Base-by-base conservation (phyloP, 176 grass and related monocot species). In the Triticum monococcum region DNA sequence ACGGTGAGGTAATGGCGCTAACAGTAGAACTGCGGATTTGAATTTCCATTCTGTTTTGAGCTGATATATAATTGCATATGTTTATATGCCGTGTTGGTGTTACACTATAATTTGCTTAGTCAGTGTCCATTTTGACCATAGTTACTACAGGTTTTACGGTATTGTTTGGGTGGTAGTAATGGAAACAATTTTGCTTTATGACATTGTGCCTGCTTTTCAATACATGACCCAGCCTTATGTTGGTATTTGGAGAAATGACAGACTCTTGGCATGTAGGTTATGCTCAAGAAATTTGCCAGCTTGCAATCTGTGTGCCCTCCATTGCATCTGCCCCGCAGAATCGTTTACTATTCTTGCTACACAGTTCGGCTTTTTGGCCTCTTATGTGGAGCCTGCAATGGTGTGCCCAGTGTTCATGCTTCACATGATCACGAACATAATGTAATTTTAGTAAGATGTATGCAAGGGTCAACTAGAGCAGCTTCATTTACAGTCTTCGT, bases 1-100 rank as follows among this genome's bases (percentile, higher is more conserved):
- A 98, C 84, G 80, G 79, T 3, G 81, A 94, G 96, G 96, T 95
- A 91, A 84, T 68, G 40, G 32, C 26, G 65, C 81, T 73, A 83
- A 74, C 26, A 64, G 62, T 75, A 48, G 9, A 63, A 22, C 37
- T 73, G 35, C 26, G 7, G n/a, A 63, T 56, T 83, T 3, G 3
- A 65, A 7, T 83, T 85, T 52, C 9, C 12, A 50, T 78, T 86
- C 82, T 64, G 10, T 62, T 33, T 36, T 62, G 26, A 83, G 4
- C 65, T 71, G 64, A 54, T 90, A 31, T 71, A 33, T 40, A 41
- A 23, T 52, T 46, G 73, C 37, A 78, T 83, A 83, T 62, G 37
- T 14, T 83, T 77, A 46, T 88, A 45, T 83, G 37, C 48, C 71
- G 35, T 88, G 50, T 77, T 83, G 36, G 26, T 24, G 73, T 83